Percentiles rank a stretch among this genome's conserved stretches.
These are phyloP conservation scores for Ophiocordyceps camponoti-rufipedis DNA, from an alignment of 2,329 filamentous ascomycete genomes.

Conservation along the genomic window DNA sequence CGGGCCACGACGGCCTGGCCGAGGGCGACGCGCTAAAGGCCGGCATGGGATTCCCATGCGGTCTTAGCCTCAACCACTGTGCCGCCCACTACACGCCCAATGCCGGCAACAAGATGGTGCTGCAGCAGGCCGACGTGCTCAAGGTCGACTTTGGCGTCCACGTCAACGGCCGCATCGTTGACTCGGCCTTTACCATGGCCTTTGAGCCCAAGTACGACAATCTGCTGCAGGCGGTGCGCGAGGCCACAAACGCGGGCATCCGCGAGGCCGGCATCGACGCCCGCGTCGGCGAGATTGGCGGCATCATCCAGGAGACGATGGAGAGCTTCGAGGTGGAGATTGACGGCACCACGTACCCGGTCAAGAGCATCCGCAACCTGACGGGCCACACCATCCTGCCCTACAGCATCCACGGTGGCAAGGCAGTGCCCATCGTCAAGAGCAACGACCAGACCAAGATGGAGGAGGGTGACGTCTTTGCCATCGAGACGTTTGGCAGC, in stretches of 20 bases:
- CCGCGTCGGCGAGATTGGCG: conserved; percentile 70
- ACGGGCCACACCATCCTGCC: conserved; percentile 81
- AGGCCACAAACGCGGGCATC: conserved; percentile 70
- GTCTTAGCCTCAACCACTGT: conserved; percentile 68
- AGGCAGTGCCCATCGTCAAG: conserved; percentile 90
- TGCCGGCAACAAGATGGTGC: conserved; percentile 61
- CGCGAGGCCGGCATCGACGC: conserved; percentile 78
- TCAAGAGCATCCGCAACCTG: conserved; percentile 75
- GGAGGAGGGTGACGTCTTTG: conserved; percentile 92
- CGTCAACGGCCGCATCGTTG: conserved; percentile 62
- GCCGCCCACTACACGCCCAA: conserved; percentile 81
- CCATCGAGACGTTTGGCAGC: conserved; percentile 90
- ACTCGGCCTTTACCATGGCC: conserved; percentile 63
- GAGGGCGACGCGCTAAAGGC: conserved; percentile 63
- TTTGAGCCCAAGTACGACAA: conserved; percentile 62
- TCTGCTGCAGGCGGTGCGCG: conserved; percentile 53
- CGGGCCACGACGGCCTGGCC: conserved; percentile 57
- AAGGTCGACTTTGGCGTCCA: conserved; percentile 74
- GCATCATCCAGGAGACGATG: conserved; percentile 76
- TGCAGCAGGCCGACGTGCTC: conserved; percentile 59
- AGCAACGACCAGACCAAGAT: conserved; percentile 79
- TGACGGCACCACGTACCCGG: conserved; percentile 56
- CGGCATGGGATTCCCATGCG: conserved; percentile 76
- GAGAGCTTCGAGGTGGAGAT: conserved; percentile 83
- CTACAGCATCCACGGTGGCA: conserved; percentile 80